Base-by-base conservation (phyloP, 306 rosid species). In the Amphicarpaea edgeworthii region DNA sequence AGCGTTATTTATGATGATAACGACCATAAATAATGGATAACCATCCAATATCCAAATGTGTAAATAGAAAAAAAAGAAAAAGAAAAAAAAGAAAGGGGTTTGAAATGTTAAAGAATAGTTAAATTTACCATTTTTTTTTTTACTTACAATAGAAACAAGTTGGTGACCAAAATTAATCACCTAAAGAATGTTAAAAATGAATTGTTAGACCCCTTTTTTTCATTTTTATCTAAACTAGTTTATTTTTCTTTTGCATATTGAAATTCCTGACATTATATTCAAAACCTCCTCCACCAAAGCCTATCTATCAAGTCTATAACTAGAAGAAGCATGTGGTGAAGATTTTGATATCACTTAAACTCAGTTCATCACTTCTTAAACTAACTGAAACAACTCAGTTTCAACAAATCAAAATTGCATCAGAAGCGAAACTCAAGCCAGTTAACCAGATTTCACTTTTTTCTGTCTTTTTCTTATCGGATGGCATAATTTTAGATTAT, bases 341-440 rank as follows among this genome's bases (percentile, higher is more conserved):
- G 12, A 24, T 21, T 63, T 70, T 54, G 53, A 62, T 8, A 43
- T 70, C 65, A 63, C 3, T n/a, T n/a, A n/a, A n/a, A n/a, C n/a
- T n/a, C n/a, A n/a, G n/a, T n/a, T n/a, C n/a, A n/a, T n/a, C n/a
- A n/a, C n/a, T n/a, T n/a, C n/a, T n/a, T n/a, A n/a, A n/a, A n/a
- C n/a, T 70, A 62, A 38, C 75, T 45, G 40, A 68, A 81, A 81
- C 68, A 79, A 77, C 75, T 59, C 64, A 67, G 87, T 84, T 77
- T 77, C 83, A 81, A 81, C 85, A 21, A 73, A 77, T 60, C 65
- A 72, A 77, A 60, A 72, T 81, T 84, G 78, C 60, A 53, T 61
- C 63, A 84, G 66, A 81, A 80, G 85, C 71, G 0, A 80, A 77
- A 72, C 32, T 32, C 65, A 58, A 43, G 42, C 70, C 7, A 59